phyloP scores from a whole-genome alignment of 192 early-diverging fungal species.

The Coemansia sp. region DNA sequence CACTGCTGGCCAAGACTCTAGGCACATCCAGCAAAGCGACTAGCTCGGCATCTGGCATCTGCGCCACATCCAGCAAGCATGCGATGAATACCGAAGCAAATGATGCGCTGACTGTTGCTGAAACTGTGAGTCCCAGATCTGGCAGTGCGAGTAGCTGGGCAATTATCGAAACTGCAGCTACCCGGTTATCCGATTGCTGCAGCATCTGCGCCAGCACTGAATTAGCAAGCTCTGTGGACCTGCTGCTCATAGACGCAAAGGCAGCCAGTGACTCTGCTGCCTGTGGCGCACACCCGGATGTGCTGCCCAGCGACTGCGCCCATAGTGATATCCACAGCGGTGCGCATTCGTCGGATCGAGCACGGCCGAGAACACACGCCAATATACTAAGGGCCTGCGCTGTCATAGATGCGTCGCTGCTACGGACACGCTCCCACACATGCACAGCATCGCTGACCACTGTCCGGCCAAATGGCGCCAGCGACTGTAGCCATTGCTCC shows the following conservation, averaged over 20 bases:
- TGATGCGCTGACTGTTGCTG: background rate
- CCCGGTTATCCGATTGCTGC: background rate
- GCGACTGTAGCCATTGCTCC: background rate
- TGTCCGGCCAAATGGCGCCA: conserved; percentile 4
- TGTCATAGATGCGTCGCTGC: background rate
- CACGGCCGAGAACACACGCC: background rate
- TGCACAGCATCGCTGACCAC: conserved; percentile 16
- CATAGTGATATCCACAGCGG: conserved; percentile 33
- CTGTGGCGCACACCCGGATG: background rate
- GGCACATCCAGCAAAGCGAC: background rate
- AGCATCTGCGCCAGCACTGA: background rate
- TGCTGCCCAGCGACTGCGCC: conserved; percentile 11
- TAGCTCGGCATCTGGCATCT: background rate
- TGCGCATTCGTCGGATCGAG: background rate
- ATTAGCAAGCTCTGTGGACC: conserved; percentile 1
- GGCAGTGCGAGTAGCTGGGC: conserved; percentile 3
- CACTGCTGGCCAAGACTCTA: background rate
- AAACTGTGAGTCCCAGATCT: background rate
- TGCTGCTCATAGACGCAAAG: background rate
- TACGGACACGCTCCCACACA: background rate
- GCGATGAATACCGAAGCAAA: background rate
- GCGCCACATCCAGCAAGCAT: background rate
- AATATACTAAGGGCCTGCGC: background rate
- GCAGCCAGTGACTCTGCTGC: conserved; percentile 1
- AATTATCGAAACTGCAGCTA: background rate